These are phyloP conservation scores for Alternaria brassicicola DNA, from an alignment of 2,329 filamentous ascomycete genomes.

Conservation along the genomic window DNA sequence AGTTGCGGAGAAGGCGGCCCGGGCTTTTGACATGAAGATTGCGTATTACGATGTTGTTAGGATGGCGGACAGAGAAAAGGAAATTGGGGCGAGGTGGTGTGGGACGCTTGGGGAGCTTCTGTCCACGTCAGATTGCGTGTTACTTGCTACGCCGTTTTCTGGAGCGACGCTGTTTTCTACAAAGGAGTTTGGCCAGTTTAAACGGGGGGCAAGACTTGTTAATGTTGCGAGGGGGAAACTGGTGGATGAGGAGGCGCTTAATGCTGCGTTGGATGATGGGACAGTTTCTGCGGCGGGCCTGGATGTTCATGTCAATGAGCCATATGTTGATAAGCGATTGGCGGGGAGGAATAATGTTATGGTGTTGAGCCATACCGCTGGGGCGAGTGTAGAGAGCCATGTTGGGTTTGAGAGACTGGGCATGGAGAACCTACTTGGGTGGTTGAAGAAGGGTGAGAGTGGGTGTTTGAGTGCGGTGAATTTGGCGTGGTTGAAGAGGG, in stretches of 20 bases:
- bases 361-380: constrained; percentile 71
- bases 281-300: constrained; percentile 61
- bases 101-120: constrained; percentile 60
- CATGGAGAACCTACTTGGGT: constrained; percentile 70
- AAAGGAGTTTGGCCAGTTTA: constrained; percentile 58
- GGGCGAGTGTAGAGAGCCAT: constrained; percentile 69
- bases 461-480: constrained; percentile 68
- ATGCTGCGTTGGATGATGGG: constrained; percentile 62
- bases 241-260: constrained; percentile 69
- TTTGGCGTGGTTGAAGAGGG: constrained; percentile 56
- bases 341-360: constrained; percentile 56
- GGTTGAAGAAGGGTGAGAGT: constrained; percentile 57
- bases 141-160: constrained; percentile 66
- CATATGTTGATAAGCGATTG: constrained; percentile 58
- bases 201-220: constrained; percentile 63
- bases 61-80: constrained; percentile 54
- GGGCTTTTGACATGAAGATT: constrained; percentile 71
- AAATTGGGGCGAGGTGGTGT: constrained; percentile 61
- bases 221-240: constrained; percentile 70
- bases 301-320: constrained; percentile 69
- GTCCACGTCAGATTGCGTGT: constrained; percentile 61
- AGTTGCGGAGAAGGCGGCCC: constrained; percentile 63
- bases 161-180: constrained; percentile 58
- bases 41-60: constrained; percentile 66
- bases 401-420: constrained; percentile 69